Base-by-base conservation (phyloP, 352 stramenopile genomes). In the Pythium graminicola region DNA sequence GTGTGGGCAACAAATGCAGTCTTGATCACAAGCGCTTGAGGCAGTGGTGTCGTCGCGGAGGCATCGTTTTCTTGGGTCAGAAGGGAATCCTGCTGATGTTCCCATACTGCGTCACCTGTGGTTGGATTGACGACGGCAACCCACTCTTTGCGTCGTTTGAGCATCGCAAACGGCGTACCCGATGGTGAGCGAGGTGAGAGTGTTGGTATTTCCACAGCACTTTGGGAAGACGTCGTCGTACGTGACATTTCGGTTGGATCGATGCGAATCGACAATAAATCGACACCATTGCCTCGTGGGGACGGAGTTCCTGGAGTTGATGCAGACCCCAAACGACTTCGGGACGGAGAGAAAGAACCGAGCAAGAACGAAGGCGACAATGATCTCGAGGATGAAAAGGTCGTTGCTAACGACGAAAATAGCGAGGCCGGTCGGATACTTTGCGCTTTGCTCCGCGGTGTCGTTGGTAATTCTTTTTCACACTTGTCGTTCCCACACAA, bases 91-190 rank as follows among this genome's bases (percentile, higher is more conserved):
- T n/a, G n/a, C n/a, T 61, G 47, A 36, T 62, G 47, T 5, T 54
- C 46, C 72, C 72, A 82, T 16, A 82, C 64, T 22, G 71, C 53
- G 10, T 71, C 45, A 26, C 62, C 64, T 2, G 65, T 62, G 4
- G 32, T 24, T 3, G 50, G 44, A 11, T 64, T 57, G 0, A 76
- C 17, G 6, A 50, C 42, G 2, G 61, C 42, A 22, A 55, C 57
- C 72, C 72, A 82, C 48, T 82, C 72, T n/a, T 73, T 74, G 22
- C 72, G 62, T 26, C 62, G 64, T 40, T 52, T 51, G 45, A 66
- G 45, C 52, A 58, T 50, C 7, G 52, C 33, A 8, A 54, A 41
- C 7, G 59, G 40, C 16, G 51, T 53, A 6, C 43, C 57, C 4
- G 50, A 64, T 3, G 57, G 57, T 2, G 42, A 64, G 0, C 35